Conservation (phyloP, 2,329 filamentous ascomycete species). For the Coleophoma cylindrospora region DNA sequence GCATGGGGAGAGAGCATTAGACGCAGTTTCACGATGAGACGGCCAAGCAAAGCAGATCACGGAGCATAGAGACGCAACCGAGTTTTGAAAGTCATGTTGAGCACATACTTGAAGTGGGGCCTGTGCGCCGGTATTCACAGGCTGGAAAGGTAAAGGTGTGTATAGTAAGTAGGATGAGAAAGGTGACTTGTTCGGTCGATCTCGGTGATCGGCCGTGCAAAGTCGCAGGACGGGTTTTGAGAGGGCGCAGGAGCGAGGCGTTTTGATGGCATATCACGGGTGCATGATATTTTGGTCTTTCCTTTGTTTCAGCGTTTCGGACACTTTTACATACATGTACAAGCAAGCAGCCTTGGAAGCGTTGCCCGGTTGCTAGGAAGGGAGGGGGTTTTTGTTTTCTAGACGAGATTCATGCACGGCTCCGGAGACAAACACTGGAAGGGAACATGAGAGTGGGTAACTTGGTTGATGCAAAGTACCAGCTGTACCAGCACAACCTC, state of each 20-base stretch:
- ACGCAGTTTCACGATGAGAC: slow-evolving; percentile 71
- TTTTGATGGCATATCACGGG: slow-evolving; percentile 7
- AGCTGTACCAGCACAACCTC: no score
- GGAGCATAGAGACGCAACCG: slow-evolving; percentile 9
- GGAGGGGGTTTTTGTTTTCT: neutral
- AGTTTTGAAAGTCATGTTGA: slow-evolving; percentile 11
- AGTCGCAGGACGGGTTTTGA: slow-evolving; percentile 14
- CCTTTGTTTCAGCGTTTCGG: slow-evolving; percentile 5
- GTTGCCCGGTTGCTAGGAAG: no score
- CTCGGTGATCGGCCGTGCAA: slow-evolving; percentile 10
- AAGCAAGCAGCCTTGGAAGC: no score
- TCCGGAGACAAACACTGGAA: no score
- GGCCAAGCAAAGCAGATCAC: slow-evolving; percentile 26
- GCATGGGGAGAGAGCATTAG: slow-evolving; percentile 92
- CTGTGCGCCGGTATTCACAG: slow-evolving; percentile 5
- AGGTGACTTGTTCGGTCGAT: slow-evolving; percentile 9
- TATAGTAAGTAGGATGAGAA: neutral
- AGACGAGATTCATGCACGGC: neutral
- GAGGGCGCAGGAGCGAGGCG: slow-evolving; percentile 4
- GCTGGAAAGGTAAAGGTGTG: neutral
- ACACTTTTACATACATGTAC: neutral
- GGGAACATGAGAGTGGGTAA: no score
- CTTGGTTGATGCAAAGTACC: no score
- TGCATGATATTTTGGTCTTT: slow-evolving; percentile 4
- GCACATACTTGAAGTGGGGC: slow-evolving; percentile 1